Conservation (phyloP, 2,329 filamentous ascomycete genomes). For the Colletotrichum euphorbiae region DNA sequence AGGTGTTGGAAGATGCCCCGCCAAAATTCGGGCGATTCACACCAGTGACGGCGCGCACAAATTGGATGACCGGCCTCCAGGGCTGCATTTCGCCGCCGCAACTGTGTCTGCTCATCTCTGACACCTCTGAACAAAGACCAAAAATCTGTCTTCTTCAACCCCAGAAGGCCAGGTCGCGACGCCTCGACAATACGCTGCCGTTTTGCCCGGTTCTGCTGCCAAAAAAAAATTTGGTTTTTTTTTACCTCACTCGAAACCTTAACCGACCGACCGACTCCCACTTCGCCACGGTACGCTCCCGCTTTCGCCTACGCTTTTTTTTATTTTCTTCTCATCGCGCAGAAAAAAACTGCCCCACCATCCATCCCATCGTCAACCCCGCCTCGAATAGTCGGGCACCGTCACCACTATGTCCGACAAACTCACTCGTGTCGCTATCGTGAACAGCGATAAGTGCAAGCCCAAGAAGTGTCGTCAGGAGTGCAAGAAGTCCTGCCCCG, state of each 20-base stretch:
- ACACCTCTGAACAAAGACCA: slow-evolving; percentile 31
- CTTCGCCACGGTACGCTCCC: slow-evolving; percentile 10
- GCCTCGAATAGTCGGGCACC: slow-evolving; percentile 40
- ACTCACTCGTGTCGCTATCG: slow-evolving; percentile 98
- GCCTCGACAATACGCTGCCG: slow-evolving; percentile 31
- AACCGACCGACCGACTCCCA: neutral
- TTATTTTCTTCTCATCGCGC: slow-evolving; percentile 13
- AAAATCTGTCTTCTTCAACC: slow-evolving; percentile 26
- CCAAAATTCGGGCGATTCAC: slow-evolving; percentile 40
- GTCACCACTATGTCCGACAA: slow-evolving; percentile 83
- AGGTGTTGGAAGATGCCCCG: slow-evolving; percentile 37
- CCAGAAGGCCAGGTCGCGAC: slow-evolving; percentile 38
- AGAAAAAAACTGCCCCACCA: slow-evolving; percentile 33
- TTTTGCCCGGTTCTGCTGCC: slow-evolving; percentile 25
- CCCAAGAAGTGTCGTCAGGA: slow-evolving; percentile 95
- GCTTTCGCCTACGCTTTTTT: slow-evolving; percentile 10
- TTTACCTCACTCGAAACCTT: neutral
- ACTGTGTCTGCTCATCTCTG: slow-evolving; percentile 23
- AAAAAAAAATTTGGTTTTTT: too few relatives aligned
- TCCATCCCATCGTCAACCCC: slow-evolving; percentile 28
- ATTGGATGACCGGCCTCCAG: slow-evolving; percentile 38
- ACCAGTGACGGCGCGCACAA: slow-evolving; percentile 40
- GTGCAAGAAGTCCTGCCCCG: slow-evolving; percentile 98
- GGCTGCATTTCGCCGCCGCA: slow-evolving; percentile 32
- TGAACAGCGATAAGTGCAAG: slow-evolving; percentile 89